A percentile compares a stretch with the other conserved stretches of the same genome.
Conservation (phyloP, 2,329 filamentous ascomycete genomes). For the Claviceps sorghi region DNA sequence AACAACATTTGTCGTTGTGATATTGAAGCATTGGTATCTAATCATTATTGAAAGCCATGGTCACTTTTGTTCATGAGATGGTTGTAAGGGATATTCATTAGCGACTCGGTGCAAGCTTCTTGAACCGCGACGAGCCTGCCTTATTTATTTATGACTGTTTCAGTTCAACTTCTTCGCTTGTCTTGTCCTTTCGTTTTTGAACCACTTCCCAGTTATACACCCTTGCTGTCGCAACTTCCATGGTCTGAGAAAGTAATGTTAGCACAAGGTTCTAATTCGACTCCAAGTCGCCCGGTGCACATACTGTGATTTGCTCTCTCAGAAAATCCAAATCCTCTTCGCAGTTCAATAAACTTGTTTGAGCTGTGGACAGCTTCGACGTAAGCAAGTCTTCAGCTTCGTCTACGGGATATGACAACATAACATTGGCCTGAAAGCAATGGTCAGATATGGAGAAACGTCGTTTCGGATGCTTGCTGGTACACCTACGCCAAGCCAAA, state of each 20-base stretch:
- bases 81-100: neutral
- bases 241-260: constrained; percentile 44
- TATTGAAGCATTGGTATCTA: neutral
- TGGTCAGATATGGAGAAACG: neutral
- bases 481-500: constrained; percentile 71
- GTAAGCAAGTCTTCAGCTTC: constrained; percentile 71
- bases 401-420: constrained; percentile 83
- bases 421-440: constrained; percentile 66
- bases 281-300: constrained; percentile 15
- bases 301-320: constrained; percentile 86
- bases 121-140: neutral
- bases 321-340: constrained; percentile 95
- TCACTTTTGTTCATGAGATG: neutral
- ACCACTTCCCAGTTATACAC: constrained; percentile 99
- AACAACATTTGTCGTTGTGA: neutral
- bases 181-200: constrained; percentile 83
- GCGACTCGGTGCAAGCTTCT: neutral
- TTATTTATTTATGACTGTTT: constrained; percentile 24
- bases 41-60: neutral
- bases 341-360: constrained; percentile 69
- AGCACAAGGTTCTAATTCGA: constrained; percentile 4
- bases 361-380: constrained; percentile 65
- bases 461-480: neutral
- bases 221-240: constrained; percentile 89
- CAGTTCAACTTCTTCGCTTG: constrained; percentile 38